A percentile compares a stretch with the other conserved stretches of the same genome.
These are phyloP conservation scores for Phytopythium delawarense DNA, from an alignment of 352 stramenopile species.

Conservation along the genomic window DNA sequence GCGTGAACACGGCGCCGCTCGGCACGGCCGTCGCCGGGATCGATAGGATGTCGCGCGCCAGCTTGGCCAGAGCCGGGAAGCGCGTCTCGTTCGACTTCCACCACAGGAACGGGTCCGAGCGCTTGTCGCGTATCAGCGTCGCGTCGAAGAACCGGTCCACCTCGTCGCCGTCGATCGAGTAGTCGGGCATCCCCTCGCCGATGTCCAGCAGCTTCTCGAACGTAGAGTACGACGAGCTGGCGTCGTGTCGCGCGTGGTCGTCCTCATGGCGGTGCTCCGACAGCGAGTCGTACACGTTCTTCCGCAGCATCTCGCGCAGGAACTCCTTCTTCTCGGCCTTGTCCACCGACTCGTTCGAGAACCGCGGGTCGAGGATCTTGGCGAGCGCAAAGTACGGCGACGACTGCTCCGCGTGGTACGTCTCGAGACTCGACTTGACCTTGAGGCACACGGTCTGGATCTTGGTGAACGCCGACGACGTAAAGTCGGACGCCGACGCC, in stretches of 20 bases:
- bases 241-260: conserved; percentile 51
- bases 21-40: conserved; percentile 66
- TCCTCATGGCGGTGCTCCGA: conserved; percentile 49
- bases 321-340: conserved; percentile 76
- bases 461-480: conserved; percentile 44
- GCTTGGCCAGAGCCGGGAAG: conserved; percentile 65
- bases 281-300: conserved; percentile 63
- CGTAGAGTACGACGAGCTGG: conserved; percentile 68
- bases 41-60: conserved; percentile 69
- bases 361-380: conserved; percentile 75
- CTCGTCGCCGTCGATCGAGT: conserved; percentile 72
- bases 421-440: conserved; percentile 63
- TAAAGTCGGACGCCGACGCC: conserved; percentile 57
- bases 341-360: conserved; percentile 77
- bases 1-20: conserved; percentile 68
- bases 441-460: conserved; percentile 74
- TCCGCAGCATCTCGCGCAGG: conserved; percentile 67
- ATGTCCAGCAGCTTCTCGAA: conserved; percentile 82
- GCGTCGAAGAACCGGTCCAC: conserved; percentile 82
- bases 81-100: conserved; percentile 83
- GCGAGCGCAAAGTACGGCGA: conserved; percentile 68
- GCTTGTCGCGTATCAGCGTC: conserved; percentile 75
- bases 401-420: conserved; percentile 61
- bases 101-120: conserved; percentile 75
- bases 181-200: conserved; percentile 72